These are phyloP conservation scores for Phytophthora foliorum DNA, from an alignment of 352 stramenopile species.

Conservation along the genomic window DNA sequence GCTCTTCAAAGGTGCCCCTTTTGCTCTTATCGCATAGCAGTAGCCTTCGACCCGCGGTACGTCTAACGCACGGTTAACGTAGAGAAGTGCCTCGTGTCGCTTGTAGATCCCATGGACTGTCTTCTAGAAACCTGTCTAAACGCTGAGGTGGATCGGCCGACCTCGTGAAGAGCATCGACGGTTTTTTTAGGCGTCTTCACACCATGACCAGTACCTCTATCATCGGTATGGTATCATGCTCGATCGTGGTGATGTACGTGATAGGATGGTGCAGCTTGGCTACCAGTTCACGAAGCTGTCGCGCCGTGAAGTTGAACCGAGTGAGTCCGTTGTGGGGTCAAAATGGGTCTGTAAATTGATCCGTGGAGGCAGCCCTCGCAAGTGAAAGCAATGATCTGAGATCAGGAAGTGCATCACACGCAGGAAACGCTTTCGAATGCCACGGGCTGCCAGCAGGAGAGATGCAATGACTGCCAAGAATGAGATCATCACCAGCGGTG, in stretches of 20 bases:
- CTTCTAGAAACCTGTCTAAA: background rate
- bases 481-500: too few species aligned
- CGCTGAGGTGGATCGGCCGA: background rate
- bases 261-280: background rate
- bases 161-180: conserved; percentile 1
- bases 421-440: background rate
- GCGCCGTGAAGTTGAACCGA: background rate
- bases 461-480: too few species aligned
- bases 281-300: background rate
- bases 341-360: background rate
- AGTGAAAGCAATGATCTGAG: background rate
- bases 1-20: background rate
- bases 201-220: background rate
- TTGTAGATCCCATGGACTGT: background rate
- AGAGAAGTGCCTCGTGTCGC: background rate
- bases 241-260: background rate
- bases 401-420: background rate
- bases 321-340: background rate
- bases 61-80: background rate
- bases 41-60: background rate
- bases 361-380: background rate
- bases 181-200: background rate
- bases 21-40: background rate
- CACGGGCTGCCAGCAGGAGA: too few species aligned
- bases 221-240: background rate